Conservation (phyloP, 352 stramenopile genomes). For the Detonula confervacea region DNA sequence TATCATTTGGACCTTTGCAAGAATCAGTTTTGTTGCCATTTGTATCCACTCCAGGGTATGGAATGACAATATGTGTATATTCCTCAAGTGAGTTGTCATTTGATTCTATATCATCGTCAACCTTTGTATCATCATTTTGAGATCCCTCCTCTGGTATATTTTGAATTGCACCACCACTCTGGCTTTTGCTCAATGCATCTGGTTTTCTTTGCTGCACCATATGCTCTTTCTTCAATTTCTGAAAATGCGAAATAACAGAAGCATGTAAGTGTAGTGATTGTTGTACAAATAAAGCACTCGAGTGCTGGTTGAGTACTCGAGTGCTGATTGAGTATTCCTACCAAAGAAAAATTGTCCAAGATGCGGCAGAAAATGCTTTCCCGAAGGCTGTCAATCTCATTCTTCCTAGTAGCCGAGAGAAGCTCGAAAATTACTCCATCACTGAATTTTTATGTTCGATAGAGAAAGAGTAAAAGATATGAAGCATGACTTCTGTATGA, state of each 20-base stretch:
- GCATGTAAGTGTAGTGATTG: not conserved
- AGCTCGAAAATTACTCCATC: conserved; percentile 2
- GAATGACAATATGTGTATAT: conserved; percentile 9
- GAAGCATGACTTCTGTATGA: not conserved
- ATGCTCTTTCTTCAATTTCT: conserved; percentile 5
- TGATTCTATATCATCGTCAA: not conserved
- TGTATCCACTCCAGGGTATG: not conserved
- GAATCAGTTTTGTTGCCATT: not conserved
- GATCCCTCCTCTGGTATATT: not conserved
- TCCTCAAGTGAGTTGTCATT: not conserved
- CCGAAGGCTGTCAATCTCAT: conserved; percentile 4
- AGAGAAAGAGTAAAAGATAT: not conserved
- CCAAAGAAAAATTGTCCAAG: not conserved
- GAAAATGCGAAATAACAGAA: not conserved
- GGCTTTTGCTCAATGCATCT: not conserved
- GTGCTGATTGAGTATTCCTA: not conserved
- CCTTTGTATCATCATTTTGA: not conserved
- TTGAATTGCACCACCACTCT: not conserved
- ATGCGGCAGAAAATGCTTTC: not conserved
- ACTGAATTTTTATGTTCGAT: not conserved
- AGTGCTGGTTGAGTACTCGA: too few relatives aligned
- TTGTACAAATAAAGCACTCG: not conserved
- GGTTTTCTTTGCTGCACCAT: not conserved
- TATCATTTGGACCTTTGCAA: too few relatives aligned
- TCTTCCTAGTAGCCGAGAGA: not conserved